Evolutionary conservation across 768 basidiomycete genomes (phyloP).

Genomic region (Kwoniella bestiolae): DNA sequence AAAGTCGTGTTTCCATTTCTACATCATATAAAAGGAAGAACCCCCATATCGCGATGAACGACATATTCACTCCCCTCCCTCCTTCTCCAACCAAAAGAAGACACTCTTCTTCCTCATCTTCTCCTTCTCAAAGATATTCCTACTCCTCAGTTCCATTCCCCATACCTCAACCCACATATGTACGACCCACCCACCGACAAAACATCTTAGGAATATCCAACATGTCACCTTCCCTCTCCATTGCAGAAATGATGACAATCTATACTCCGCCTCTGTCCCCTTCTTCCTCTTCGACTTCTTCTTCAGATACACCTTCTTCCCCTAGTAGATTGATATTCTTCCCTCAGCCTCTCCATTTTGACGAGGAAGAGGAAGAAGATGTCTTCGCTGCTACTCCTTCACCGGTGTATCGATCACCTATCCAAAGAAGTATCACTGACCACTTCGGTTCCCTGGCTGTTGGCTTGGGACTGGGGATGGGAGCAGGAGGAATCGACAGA

Average conservation of each 20-base stretch:
- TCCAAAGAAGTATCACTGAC: not conserved
- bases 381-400: not conserved
- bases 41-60: not conserved
- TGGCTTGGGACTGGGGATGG: not conserved
- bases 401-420: not conserved
- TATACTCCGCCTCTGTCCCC: constrained; percentile 3
- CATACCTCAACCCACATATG: not conserved
- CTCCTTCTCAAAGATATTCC: not conserved
- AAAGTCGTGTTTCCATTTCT: not conserved
- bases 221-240: constrained; percentile 3
- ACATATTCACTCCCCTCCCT: not conserved
- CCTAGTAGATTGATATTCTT: constrained; percentile 1
- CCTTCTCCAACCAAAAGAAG: not conserved
- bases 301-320: not conserved
- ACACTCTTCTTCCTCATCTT: not conserved
- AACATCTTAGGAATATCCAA: not conserved
- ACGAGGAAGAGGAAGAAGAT: not conserved
- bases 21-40: no score
- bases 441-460: not conserved
- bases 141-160: not conserved
- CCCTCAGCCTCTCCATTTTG: not conserved
- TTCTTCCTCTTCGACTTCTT: not conserved
- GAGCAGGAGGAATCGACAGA: not conserved
- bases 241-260: not conserved
- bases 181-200: not conserved